Evolutionary conservation across 176 grass and related monocot species (phyloP).

Genomic region (Urochloa ruziziensis): DNA sequence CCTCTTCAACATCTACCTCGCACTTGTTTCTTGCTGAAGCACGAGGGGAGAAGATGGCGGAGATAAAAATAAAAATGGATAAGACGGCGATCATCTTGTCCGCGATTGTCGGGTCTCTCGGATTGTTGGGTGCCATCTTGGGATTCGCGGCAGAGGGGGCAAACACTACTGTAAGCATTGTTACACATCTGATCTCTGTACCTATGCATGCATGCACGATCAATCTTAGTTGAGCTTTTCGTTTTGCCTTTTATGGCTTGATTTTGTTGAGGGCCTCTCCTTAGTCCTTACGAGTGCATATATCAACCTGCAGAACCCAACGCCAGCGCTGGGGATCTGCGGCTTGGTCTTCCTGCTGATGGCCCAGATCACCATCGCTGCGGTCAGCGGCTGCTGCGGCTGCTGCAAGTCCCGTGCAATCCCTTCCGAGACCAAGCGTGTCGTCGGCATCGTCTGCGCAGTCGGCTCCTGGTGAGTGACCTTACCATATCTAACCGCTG

Average conservation of each 20-base stretch:
- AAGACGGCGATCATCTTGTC: slow-evolving; percentile 13
- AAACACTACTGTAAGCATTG: too few relatives aligned
- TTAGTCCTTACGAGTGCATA: neutral
- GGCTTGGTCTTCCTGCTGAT: slow-evolving; percentile 9
- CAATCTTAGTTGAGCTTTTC: too few relatives aligned
- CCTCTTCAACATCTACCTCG: neutral
- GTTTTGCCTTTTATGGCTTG: too few relatives aligned
- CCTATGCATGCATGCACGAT: too few relatives aligned
- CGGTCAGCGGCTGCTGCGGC: slow-evolving; percentile 19
- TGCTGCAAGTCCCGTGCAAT: slow-evolving; percentile 16
- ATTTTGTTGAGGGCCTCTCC: too few relatives aligned
- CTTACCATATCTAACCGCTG: too few relatives aligned
- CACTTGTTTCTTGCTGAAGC: neutral
- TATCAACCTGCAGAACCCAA: neutral
- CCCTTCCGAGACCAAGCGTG: slow-evolving; percentile 21
- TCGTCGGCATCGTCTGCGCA: slow-evolving; percentile 24
- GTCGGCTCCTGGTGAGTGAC: slow-evolving; percentile 21
- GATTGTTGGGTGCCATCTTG: slow-evolving; percentile 4
- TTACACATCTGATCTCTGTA: too few relatives aligned
- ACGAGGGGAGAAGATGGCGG: neutral
- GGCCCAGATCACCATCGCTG: slow-evolving; percentile 1
- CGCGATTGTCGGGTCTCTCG: neutral
- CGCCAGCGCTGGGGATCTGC: slow-evolving; percentile 14
- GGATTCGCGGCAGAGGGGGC: neutral
- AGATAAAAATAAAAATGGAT: neutral